phyloP scores from a whole-genome alignment of 2,329 filamentous ascomycete genomes.

The Curvularia hawaiiensis region DNA sequence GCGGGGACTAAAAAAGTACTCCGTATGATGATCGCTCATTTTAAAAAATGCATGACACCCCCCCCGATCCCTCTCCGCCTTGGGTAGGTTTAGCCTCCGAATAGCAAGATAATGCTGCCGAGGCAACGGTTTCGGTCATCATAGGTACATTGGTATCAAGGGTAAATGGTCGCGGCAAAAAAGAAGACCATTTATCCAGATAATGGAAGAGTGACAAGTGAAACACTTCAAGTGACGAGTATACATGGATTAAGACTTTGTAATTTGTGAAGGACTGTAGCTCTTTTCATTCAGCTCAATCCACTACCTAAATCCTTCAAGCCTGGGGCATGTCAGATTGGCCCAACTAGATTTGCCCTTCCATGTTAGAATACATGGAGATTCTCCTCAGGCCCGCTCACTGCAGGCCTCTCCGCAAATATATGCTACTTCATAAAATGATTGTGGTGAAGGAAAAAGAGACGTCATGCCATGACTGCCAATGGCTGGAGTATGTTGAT shows the following conservation, averaged over 20 bases:
- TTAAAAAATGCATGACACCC: background rate
- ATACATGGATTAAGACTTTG: conserved; percentile 6
- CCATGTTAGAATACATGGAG: conserved; percentile 12
- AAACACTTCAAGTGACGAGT: background rate
- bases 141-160: background rate
- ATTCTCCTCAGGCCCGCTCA: background rate
- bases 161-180: background rate
- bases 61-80: background rate
- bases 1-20: background rate
- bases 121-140: background rate
- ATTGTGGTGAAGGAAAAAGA: conserved; percentile 19
- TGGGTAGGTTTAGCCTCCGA: background rate
- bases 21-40: conserved; percentile 4
- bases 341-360: conserved; percentile 15
- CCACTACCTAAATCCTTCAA: conserved; percentile 19
- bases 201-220: background rate
- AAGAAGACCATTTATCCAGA: background rate
- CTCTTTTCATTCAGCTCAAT: conserved; percentile 18
- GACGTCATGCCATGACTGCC: conserved; percentile 12
- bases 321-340: conserved; percentile 12
- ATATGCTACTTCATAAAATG: conserved; percentile 15
- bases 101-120: background rate
- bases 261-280: conserved; percentile 21
- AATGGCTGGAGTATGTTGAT: conserved; percentile 4
- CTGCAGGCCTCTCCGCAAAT: conserved; percentile 1